Evolutionary conservation across 495 filamentous ascomycete species (phyloP), one percentile per base, ranked within the genome.

Genomic region (Penicillium paxilli): DNA sequence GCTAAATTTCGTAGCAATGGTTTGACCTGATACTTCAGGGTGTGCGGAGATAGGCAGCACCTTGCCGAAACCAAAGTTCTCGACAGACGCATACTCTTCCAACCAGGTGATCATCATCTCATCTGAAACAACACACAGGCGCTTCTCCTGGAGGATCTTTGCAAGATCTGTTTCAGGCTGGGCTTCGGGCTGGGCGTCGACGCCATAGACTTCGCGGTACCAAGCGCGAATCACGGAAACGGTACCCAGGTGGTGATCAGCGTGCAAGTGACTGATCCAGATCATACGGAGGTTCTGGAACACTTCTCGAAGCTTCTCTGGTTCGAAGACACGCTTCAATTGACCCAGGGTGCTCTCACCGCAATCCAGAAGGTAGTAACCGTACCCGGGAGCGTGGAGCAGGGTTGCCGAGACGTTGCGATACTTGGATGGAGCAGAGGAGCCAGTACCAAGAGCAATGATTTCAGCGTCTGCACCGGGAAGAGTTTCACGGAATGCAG

Each of bases 321-420:
- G 71, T 3, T 77, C 76, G 60, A 86, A 95, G 3, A 88, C 71
- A 37, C 94, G 88, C 49, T 83, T 83, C 19, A 99, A 68, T 64
- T 97, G 92, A n/a, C 94, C 94, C 14, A 98, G 77, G 0, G 94
- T 97, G 58, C 89, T 89, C 69, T 99, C 94, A 53, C 94, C 94
- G 58, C 86, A 90, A 68, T 99, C 94, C 38, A 99, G 78, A 2
- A 99, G 70, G 52, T 93, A 92, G 63, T 80, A 91, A 8, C 94
- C 94, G 44, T 79, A 80, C 1, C 83, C 87, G n/a, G 94, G 94
- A 1, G 93, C 86, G 19, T 89, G 80, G 33, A 98, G 59, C 7
- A 99, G 76, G 1, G 91, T 97, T 5, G 87, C 85, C 22, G 91
- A 96, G 35, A 98, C 94, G 67, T 98, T 99, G 49, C 94, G 88